phyloP scores from a whole-genome alignment of 768 basidiomycete species.

The Phaffia tasmanica region DNA sequence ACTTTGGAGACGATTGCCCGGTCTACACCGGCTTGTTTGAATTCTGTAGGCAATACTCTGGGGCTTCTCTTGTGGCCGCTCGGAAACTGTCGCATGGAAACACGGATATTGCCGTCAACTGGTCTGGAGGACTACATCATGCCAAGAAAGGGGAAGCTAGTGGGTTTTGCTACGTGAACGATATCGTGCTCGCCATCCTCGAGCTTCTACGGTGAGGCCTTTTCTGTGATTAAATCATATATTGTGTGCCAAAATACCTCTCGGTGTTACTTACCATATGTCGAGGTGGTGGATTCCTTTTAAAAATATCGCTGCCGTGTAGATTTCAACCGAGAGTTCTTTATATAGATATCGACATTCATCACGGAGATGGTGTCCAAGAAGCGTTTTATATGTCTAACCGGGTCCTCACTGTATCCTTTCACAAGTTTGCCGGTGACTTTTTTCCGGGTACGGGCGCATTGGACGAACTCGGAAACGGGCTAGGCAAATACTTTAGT shows the following conservation, averaged over 20 bases:
- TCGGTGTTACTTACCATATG: neutral
- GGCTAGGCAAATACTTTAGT: slow-evolving; percentile 85
- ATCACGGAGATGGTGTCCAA: slow-evolving; percentile 97
- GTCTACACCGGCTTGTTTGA: slow-evolving; percentile 90
- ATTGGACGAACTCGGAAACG: slow-evolving; percentile 72
- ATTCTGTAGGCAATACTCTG: slow-evolving; percentile 88
- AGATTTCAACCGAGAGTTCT: slow-evolving; percentile 89
- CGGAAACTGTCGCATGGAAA: slow-evolving; percentile 69
- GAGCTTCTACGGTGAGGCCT: slow-evolving; percentile 65
- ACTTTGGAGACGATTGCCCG: slow-evolving; percentile 94
- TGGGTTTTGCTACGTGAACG: slow-evolving; percentile 97
- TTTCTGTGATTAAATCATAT: neutral
- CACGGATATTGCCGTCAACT: slow-evolving; percentile 96
- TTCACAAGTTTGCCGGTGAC: slow-evolving; percentile 97
- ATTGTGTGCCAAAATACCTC: neutral
- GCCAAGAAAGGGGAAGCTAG: slow-evolving; percentile 96
- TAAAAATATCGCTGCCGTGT: neutral
- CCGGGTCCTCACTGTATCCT: slow-evolving; percentile 96
- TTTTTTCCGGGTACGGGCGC: slow-evolving; percentile 98
- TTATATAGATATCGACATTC: slow-evolving; percentile 98
- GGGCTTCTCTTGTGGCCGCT: slow-evolving; percentile 81
- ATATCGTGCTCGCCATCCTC: slow-evolving; percentile 86
- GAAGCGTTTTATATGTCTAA: slow-evolving; percentile 96
- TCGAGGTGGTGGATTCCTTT: neutral
- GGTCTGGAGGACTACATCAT: slow-evolving; percentile 97